Percentiles rank a stretch among this genome's conserved stretches.
Conservation (phyloP, 768 basidiomycete species). For the Kwoniella sp. region DNA sequence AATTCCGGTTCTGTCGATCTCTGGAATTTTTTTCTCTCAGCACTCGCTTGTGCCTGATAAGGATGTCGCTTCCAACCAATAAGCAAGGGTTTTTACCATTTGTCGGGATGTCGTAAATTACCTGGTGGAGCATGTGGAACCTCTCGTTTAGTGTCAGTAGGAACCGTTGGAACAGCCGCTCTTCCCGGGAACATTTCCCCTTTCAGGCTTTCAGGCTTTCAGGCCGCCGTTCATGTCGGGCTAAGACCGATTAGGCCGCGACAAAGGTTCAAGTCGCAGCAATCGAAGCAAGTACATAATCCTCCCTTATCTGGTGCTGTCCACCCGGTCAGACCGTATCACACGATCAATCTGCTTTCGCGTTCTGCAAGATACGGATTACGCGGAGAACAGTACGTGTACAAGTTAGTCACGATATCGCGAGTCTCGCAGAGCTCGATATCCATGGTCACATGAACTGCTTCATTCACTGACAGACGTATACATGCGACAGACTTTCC, state of each 20-base stretch:
- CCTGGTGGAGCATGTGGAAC: neutral
- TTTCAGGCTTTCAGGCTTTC: too few relatives aligned
- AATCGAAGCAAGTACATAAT: too few relatives aligned
- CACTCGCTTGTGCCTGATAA: slow-evolving; percentile 2
- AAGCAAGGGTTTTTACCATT: neutral
- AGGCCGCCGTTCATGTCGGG: neutral
- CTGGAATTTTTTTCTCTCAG: neutral
- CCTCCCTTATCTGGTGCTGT: neutral
- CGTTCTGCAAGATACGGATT: too few relatives aligned
- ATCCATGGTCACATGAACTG: neutral
- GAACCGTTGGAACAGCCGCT: neutral
- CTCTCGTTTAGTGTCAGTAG: neutral
- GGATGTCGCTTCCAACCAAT: neutral
- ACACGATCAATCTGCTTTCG: neutral
- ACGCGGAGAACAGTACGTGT: too few relatives aligned
- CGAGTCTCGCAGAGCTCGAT: neutral
- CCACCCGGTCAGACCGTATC: neutral
- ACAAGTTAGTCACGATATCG: too few relatives aligned
- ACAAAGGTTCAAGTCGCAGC: too few relatives aligned
- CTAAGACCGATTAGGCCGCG: neutral
- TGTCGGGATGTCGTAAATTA: neutral
- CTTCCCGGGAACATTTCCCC: neutral
- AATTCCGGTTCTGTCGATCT: neutral
- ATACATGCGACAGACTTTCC: neutral
- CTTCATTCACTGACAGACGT: neutral